Evolutionary conservation across 163 green algal genomes (phyloP).

Genomic region (Botryococcus braunii): DNA sequence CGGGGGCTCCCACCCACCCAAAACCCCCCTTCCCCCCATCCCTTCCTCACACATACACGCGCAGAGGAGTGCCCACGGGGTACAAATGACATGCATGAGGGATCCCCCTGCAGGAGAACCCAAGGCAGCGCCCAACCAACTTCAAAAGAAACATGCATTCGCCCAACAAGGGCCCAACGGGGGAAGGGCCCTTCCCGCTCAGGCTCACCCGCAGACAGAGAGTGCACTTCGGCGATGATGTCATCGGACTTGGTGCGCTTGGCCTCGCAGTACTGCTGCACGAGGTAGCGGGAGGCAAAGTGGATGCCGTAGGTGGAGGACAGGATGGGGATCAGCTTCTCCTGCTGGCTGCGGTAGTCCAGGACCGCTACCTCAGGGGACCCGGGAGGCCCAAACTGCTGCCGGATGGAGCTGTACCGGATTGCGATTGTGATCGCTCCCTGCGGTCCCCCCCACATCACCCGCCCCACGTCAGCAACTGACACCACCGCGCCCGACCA

Average conservation of each 20-base stretch:
- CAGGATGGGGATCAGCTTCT: constrained; percentile 72
- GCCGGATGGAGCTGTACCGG: constrained; percentile 63
- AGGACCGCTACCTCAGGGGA: constrained; percentile 64
- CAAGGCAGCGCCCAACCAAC: too few relatives aligned
- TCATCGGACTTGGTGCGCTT: constrained; percentile 66
- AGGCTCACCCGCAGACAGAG: constrained; percentile 39
- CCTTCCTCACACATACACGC: too few relatives aligned
- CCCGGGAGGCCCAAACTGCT: constrained; percentile 77
- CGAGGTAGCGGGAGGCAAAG: constrained; percentile 50
- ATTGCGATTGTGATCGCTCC: constrained; percentile 70
- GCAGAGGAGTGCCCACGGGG: too few relatives aligned
- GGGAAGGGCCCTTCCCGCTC: too few relatives aligned
- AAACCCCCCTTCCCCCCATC: too few relatives aligned
- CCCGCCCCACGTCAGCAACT: neutral
- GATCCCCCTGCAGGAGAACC: too few relatives aligned
- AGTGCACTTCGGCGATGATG: constrained; percentile 72
- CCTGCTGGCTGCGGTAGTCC: constrained; percentile 78
- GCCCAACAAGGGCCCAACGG: too few relatives aligned
- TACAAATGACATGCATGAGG: too few relatives aligned
- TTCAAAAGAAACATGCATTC: too few relatives aligned
- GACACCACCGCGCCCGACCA: neutral
- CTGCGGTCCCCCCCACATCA: too few relatives aligned
- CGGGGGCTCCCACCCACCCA: too few relatives aligned
- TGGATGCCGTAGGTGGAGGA: constrained; percentile 63
- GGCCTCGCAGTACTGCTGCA: constrained; percentile 66